Base-by-base conservation (phyloP, 352 stramenopile species). In the Pythium sukuiense region DNA sequence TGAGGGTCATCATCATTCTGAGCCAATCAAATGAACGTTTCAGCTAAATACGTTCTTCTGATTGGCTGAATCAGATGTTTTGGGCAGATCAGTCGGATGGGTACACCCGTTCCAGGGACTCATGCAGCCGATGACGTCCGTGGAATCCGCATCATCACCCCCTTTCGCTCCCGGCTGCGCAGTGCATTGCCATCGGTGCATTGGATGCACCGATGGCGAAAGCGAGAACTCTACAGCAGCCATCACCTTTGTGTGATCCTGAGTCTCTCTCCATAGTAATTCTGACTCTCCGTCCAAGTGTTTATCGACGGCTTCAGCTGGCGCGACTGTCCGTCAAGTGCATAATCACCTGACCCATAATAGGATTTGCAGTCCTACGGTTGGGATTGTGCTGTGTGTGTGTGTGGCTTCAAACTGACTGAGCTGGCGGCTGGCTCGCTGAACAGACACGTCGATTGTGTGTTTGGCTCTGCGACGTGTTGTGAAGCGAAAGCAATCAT, bases 401-500 rank as follows among this genome's bases (percentile, higher is more conserved):
- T 13, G 7, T 26, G 41, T 26, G 18, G 13, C 39, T 46, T 24
- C 20, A 24, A 24, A 26, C 41, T 5, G 41, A 48, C 41, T 48
- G 41, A 48, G 41, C 41, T 48, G 41, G 41, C 41, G 41, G 41
- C 41, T 48, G 41, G 41, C 41, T 48, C 14, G 41, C 18, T 48
- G 37, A 43, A 43, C 41, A 48, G 41, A 26, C 41, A 26, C 41
- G 16, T 26, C 13, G 45, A 11, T 33, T 49, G 43, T 46, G 57
- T 30, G 27, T 63, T 26, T 33, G 57, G 2, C 16, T 48, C 41
- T 48, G 41, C 41, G 41, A 48, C 41, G 41, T 48, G 41, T 48
- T 20, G 41, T 50, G 18, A 50, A 50, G 26, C 32, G 6, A 18
- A 48, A 37, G 54, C 54, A 57, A 57, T 57, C 50, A 41, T 57